Evolutionary conservation across 2,329 filamentous ascomycete genomes (phyloP), one percentile per base, ranked within the genome.

Genomic region (Acephala macrosclerotiorum): DNA sequence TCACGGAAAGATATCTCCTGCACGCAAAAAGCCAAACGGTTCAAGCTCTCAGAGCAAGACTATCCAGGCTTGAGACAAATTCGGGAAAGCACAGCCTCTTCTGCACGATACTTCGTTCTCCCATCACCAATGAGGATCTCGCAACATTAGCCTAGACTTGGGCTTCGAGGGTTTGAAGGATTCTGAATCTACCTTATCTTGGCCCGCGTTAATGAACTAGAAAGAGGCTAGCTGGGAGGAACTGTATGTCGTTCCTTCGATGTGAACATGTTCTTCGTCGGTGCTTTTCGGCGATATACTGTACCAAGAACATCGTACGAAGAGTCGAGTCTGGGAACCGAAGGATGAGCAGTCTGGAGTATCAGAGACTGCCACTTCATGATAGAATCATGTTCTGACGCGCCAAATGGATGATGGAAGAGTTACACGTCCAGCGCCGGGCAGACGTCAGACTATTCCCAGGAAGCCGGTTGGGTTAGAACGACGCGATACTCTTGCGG

Each of bases 391-490:
- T 53, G 49, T 33, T 53, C 2, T 53, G 49, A 53, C 25, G 14
- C 26, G 26, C 18, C 22, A 53, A 33, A 53, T 53, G 49, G 49
- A 53, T 26, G 49, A 53, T 53, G 49, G 4, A 22, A 33, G 11
- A 33, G 26, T 12, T 3, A 12, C 26, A 14, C 11, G 25, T 33
- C 49, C 12, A 53, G 49, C 14, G 18, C 38, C 38, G 49, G 25
- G 25, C 12, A 26, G 49, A 29, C 49, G 49, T 18, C 18, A 53
- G 3, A 53, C 49, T 12, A 64, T 64, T 14, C 61, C 55, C n/a
- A 59, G 61, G 42, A 64, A 64, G 53, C 61, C 61, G 4, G 33
- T 64, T n/a, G 55, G 55, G 12, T 20, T n/a, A 47, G 20, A 53
- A 33, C 49, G 47, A 26, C 20, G 22, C 16, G 47, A 49, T 42